These are phyloP conservation scores for Talaromyces marneffei DNA, from an alignment of 2,329 filamentous ascomycete species.

Conservation along the genomic window DNA sequence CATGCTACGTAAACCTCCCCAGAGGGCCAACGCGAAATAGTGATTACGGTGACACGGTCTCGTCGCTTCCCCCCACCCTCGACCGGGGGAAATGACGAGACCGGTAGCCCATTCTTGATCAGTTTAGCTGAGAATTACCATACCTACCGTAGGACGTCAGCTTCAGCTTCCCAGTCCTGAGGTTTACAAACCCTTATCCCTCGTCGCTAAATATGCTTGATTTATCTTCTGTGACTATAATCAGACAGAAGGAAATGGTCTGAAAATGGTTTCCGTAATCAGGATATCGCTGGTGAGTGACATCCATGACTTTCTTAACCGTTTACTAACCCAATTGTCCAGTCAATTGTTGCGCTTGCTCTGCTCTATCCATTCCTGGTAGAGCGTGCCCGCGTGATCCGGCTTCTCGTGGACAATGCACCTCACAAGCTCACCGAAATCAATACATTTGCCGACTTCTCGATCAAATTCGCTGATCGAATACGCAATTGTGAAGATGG, in stretches of 20 bases:
- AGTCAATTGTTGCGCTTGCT: neutral
- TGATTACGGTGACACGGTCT: too few relatives aligned
- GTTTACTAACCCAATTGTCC: neutral
- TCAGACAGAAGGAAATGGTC: neutral
- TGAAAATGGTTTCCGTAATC: neutral
- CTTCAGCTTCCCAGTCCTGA: neutral
- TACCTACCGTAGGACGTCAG: too few relatives aligned
- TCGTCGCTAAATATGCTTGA: neutral
- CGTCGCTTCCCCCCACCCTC: too few relatives aligned
- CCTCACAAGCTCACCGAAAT: conserved; percentile 13
- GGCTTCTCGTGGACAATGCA: conserved; percentile 13
- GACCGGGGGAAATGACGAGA: too few relatives aligned
- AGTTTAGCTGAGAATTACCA: neutral
- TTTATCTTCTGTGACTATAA: neutral
- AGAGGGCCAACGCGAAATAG: too few relatives aligned
- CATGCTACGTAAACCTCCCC: too few relatives aligned
- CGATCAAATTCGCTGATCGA: conserved; percentile 13
- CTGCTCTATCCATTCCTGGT: neutral
- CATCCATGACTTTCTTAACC: neutral
- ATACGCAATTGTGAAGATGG: conserved; percentile 20
- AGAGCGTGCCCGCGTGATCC: neutral
- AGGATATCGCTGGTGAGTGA: neutral
- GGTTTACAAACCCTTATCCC: neutral
- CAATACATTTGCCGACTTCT: conserved; percentile 7
- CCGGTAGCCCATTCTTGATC: neutral